Base-by-base conservation (phyloP, 768 basidiomycete genomes). In the Leucocoprinus leucothites region DNA sequence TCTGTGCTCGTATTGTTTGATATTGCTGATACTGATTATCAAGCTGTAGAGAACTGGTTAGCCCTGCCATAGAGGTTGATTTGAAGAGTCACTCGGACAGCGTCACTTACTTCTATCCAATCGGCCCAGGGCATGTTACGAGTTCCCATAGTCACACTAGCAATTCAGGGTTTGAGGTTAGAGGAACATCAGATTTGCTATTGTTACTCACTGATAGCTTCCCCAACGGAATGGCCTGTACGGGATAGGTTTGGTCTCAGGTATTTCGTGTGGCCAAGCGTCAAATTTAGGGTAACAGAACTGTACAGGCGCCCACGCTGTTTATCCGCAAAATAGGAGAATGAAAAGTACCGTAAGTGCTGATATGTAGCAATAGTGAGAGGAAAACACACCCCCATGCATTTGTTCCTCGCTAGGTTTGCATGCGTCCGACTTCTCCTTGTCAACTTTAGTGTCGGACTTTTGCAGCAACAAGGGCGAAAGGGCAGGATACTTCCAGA, bases 131-230 rank as follows among this genome's bases (percentile, higher is more conserved):
- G 72, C 85, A 89, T 87, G 47, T 64, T 69, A 36, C 82, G 78
- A 61, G 86, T 80, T 58, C 82, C 85, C 84, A 87, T 88, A 28
- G 84, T 88, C 40, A 86, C 74, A 59, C 85, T 87, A 47, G 9
- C 34, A 3, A 14, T 38, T 24, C 26, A n/a, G 26, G 45, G 25
- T 51, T 36, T n/a, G 24, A 31, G 6, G 22, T 22, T 9, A 48
- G 28, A 14, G 13, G 31, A 48, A 21, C 35, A 34, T 24, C 42
- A 51, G 7, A 18, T 45, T 21, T 2, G 18, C 19, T 19, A 56
- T 2, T 40, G 59, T 5, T 35, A 73, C 83, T 60, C 54, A 87
- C 85, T 85, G 79, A 63, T 85, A 86, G 55, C 76, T 69, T 5
- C 84, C 85, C 73, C 77, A 79, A 48, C 77, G 75, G 65, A 85